Evolutionary conservation across 305 asterid genomes (phyloP), one percentile per base, ranked within the genome.

Genomic region (Petunia hybrid): DNA sequence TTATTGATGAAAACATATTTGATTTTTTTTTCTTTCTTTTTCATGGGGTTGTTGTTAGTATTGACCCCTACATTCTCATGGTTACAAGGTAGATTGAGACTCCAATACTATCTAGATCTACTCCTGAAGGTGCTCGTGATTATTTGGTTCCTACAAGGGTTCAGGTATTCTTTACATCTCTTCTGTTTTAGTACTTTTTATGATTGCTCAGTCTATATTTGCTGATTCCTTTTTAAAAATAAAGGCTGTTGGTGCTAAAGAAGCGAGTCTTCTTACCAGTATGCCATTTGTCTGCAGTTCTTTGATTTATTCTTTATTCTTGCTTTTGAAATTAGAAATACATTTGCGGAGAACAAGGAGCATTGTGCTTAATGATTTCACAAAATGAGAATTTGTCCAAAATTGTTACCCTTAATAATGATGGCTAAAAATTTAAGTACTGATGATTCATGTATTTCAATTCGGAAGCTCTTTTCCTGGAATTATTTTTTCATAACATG

Each of bases 101-200:
- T 86, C 99, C 98, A 86, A 87, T 96, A 84, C 93, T 96, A 62
- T 92, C 98, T 85, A 96, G 97, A 87, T 96, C 99, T 80, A 96
- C 99, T 85, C 99, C 98, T 45, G 99, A 96, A 94, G 99, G 99
- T 81, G 99, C 99, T 79, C 90, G 98, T 82, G 99, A 96, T 90
- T 96, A 94, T 90, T 85, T 96, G 87, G 99, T 96, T 83, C 99
- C 99, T 79, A 94, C 99, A 48, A 92, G 99, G 91, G 82, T 96
- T 86, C 99, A 96, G 98, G 99, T 96, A 86, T 63, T 73, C 62
- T 76, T 8, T 63, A 79, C 60, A 8, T 62, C 77, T 39, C 51
- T 67, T 64, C 69, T 36, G 73, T 41, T 60, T 67, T 71, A 48
- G 51, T 55, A 74, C 66, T 80, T 22, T 40, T 67, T 16, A 39